A percentile compares a stretch with the other conserved stretches of the same genome.
phyloP scores from a whole-genome alignment of 208 protist species.

The Herpetomonas tarakana region DNA sequence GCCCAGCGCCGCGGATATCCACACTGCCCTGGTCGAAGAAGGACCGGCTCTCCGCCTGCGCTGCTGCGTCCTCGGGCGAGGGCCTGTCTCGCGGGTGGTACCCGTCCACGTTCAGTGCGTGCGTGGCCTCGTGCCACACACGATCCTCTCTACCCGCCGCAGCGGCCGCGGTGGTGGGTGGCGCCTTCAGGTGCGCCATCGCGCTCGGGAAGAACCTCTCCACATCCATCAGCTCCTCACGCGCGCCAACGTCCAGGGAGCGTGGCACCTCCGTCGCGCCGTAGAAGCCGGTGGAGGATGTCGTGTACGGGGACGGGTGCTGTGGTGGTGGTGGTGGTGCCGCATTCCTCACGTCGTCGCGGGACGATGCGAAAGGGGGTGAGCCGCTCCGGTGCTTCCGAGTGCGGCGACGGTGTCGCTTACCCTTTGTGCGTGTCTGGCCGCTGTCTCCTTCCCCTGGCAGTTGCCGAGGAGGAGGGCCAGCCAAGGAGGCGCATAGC shows the following conservation, averaged over 20 bases:
- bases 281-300: neutral
- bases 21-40: constrained; percentile 82
- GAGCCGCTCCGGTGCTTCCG: no score
- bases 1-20: constrained; percentile 58
- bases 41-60: constrained; percentile 20
- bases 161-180: constrained; percentile 16
- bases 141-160: constrained; percentile 27
- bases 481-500: no score
- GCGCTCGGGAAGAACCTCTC: constrained; percentile 67
- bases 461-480: no score
- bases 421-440: no score
- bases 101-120: constrained; percentile 59
- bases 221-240: constrained; percentile 49
- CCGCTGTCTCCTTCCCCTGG: no score
- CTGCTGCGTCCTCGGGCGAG: constrained; percentile 11
- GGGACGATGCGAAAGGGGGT: no score
- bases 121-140: constrained; percentile 53
- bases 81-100: constrained; percentile 11
- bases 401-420: no score
- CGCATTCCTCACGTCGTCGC: no score
- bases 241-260: constrained; percentile 47
- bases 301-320: neutral
- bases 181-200: constrained; percentile 59
- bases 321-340: no score
- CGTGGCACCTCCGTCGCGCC: constrained; percentile 13